phyloP scores from a whole-genome alignment of 805 yeast species.

The Hanseniaspora valbyensis region DNA sequence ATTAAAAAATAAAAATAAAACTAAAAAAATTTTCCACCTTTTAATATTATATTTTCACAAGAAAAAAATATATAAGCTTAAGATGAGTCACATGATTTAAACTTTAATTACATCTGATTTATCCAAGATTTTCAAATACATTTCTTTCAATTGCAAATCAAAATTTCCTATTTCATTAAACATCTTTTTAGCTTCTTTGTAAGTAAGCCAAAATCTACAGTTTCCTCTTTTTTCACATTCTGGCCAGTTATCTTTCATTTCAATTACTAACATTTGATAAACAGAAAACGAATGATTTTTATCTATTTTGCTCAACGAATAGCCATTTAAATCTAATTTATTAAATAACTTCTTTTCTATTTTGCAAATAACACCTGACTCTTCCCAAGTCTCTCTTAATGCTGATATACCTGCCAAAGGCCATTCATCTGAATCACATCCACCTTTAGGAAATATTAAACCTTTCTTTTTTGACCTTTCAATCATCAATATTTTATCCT shows the following conservation, averaged over 20 bases:
- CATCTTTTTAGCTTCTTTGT: background rate
- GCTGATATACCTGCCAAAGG: conserved; percentile 42
- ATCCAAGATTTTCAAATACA: background rate
- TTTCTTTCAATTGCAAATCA: background rate
- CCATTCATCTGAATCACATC: conserved; percentile 73
- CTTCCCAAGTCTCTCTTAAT: conserved; percentile 92
- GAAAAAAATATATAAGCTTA: no score
- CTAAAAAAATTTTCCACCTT: no score
- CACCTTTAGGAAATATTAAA: conserved; percentile 95
- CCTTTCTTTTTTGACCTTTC: conserved; percentile 41
- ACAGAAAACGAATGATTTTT: conserved; percentile 8
- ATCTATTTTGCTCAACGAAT: no score
- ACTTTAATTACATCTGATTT: background rate
- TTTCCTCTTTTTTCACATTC: background rate
- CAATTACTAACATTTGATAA: background rate
- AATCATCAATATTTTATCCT: conserved; percentile 61
- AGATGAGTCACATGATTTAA: no score
- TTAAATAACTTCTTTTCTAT: conserved; percentile 50
- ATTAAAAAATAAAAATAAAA: no score
- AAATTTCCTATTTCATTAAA: background rate
- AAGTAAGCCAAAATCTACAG: background rate
- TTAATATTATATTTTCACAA: no score
- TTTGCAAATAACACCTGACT: conserved; percentile 75
- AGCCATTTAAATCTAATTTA: background rate
- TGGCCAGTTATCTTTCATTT: background rate